These are phyloP conservation scores for Boletus huronensis DNA, from an alignment of 768 basidiomycete species.

Conservation along the genomic window DNA sequence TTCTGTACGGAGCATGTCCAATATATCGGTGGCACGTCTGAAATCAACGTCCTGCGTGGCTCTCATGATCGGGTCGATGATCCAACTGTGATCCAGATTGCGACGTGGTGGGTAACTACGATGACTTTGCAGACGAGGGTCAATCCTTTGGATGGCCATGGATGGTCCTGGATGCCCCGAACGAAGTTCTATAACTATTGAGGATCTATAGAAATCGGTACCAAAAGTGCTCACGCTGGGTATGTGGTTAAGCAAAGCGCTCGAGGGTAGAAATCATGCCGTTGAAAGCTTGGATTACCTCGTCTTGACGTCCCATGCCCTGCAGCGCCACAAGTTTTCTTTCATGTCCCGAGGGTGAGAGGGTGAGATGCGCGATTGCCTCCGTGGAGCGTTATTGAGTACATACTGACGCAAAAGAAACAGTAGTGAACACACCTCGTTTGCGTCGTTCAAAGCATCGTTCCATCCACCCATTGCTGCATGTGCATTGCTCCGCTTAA, in stretches of 20 bases:
- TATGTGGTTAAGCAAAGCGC: background rate
- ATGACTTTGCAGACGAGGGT: background rate
- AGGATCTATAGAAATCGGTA: background rate
- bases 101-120: background rate
- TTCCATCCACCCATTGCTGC: background rate
- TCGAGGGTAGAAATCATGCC: background rate
- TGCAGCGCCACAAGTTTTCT: background rate
- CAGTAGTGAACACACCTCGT: background rate
- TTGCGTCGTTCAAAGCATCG: background rate
- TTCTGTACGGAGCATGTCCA: background rate
- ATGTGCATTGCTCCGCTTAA: slow-evolving; percentile 1
- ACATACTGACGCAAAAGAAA: background rate
- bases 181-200: background rate
- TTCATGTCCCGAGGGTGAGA: background rate
- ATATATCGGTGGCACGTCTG: background rate
- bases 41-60: background rate
- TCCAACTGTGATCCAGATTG: background rate
- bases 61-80: background rate
- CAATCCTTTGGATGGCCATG: too few relatives aligned
- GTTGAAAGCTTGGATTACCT: background rate
- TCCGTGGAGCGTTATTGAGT: background rate
- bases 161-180: background rate
- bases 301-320: slow-evolving; percentile 11
- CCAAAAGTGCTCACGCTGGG: background rate
- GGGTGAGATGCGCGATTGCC: background rate